Evolutionary conservation across 164 flowering plant genomes (phyloP).

Genomic region (Vitis amurensis): DNA sequence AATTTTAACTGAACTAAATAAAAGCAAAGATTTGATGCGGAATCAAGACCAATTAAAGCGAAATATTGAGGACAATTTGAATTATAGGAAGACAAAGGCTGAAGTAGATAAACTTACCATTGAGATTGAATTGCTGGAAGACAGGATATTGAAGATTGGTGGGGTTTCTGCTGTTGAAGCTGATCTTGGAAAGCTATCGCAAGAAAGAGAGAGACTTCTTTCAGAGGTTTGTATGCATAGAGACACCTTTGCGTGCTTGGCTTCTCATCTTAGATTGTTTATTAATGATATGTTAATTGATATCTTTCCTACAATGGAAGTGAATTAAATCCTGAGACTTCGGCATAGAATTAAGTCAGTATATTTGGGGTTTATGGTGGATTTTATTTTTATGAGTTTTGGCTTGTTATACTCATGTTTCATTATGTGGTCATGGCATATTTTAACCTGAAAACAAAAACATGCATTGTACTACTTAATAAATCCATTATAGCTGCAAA

Average conservation of each 20-base stretch:
- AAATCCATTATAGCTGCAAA: no score
- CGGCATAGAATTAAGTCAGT: no score
- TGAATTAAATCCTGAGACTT: no score
- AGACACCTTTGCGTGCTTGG: background rate
- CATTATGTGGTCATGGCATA: no score
- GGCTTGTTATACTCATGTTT: no score
- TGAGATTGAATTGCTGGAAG: conserved; percentile 82
- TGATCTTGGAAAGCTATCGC: conserved; percentile 49
- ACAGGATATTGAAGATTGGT: conserved; percentile 59
- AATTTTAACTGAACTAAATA: conserved; percentile 53
- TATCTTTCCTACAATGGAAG: no score
- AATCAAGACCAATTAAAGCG: conserved; percentile 67
- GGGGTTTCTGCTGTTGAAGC: conserved; percentile 63
- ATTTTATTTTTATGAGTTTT: no score
- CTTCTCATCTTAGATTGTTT: no score
- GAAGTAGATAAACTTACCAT: conserved; percentile 64
- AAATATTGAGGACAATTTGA: conserved; percentile 84
- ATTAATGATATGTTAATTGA: no score
- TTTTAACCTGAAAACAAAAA: no score
- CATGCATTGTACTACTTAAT: no score
- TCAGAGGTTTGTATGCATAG: conserved; percentile 60
- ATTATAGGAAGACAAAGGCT: conserved; percentile 74
- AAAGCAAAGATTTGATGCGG: conserved; percentile 54
- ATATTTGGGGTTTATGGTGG: no score
- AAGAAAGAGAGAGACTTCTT: conserved; percentile 82